Evolutionary conservation across 306 rosid genomes (phyloP).

Genomic region (Cucumis hystrix): DNA sequence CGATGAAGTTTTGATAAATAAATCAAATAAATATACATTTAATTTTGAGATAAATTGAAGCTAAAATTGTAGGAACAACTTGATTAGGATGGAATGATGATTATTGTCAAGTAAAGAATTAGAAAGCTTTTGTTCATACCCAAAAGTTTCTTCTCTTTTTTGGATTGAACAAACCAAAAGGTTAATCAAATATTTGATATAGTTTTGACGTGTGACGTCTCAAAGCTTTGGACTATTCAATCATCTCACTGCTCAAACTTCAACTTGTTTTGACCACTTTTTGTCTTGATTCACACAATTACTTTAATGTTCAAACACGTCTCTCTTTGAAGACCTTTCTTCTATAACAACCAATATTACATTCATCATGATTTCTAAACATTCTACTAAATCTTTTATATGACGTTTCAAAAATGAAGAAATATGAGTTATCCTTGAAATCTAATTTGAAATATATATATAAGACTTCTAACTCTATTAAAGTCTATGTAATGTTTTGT

Average conservation of each 20-base stretch:
- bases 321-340: not conserved
- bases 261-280: not conserved
- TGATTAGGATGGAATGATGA: not conserved
- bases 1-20: not conserved
- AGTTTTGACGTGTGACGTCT: not conserved
- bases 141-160: not conserved
- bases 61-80: not conserved
- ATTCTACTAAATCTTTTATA: no score
- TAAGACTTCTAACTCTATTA: no score
- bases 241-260: not conserved
- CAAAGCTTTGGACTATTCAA: not conserved
- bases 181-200: no score
- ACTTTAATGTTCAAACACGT: not conserved
- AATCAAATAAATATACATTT: no score
- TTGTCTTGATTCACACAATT: not conserved
- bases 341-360: not conserved
- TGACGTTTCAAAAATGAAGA: no score
- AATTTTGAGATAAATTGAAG: not conserved
- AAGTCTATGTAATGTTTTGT: no score
- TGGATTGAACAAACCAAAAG: not conserved
- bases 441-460: no score
- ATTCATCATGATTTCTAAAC: not conserved
- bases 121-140: not conserved
- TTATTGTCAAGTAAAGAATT: not conserved
- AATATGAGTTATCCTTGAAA: no score